These are phyloP conservation scores for Epicoccum nigrum DNA, from an alignment of 2,329 filamentous ascomycete genomes.

Conservation along the genomic window DNA sequence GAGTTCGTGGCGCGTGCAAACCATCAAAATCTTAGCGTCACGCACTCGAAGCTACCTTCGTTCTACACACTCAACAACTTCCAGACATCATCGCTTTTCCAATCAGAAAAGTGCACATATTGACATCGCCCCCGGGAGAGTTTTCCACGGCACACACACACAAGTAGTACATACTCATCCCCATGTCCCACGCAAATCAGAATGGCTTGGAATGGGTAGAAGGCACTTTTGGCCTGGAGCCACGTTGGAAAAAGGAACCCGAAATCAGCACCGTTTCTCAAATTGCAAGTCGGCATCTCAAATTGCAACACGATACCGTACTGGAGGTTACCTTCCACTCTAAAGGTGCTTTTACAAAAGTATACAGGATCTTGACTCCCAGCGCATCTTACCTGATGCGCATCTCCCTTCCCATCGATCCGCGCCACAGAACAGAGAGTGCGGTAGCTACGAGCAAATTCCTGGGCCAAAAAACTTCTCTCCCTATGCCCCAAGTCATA, in stretches of 20 bases:
- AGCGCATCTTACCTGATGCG: slow-evolving; percentile 34
- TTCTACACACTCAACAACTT: too few species aligned
- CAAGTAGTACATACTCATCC: too few species aligned
- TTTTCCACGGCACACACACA: too few species aligned
- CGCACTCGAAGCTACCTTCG: too few species aligned
- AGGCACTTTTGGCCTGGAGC: slow-evolving; percentile 5
- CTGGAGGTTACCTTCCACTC: slow-evolving; percentile 13
- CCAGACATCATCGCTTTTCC: too few species aligned
- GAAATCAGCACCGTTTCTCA: slow-evolving; percentile 4
- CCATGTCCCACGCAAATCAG: too few species aligned
- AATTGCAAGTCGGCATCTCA: slow-evolving; percentile 4
- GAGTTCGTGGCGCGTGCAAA: too few species aligned
- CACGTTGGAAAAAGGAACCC: slow-evolving; percentile 17
- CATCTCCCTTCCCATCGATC: slow-evolving; percentile 26
- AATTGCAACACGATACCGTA: neutral
- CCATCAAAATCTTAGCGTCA: too few species aligned
- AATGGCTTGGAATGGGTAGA: slow-evolving; percentile 1
- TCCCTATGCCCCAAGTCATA: slow-evolving; percentile 6
- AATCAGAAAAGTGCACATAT: too few species aligned
- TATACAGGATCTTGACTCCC: slow-evolving; percentile 10
- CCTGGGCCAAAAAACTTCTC: slow-evolving; percentile 19
- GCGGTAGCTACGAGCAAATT: slow-evolving; percentile 30
- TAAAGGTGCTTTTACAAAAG: slow-evolving; percentile 20
- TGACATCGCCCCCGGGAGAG: too few species aligned
- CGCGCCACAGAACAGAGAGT: slow-evolving; percentile 24